Conservation (phyloP, 371 early-diverging fungal genomes). For the Encephalitozoon cuniculi region DNA sequence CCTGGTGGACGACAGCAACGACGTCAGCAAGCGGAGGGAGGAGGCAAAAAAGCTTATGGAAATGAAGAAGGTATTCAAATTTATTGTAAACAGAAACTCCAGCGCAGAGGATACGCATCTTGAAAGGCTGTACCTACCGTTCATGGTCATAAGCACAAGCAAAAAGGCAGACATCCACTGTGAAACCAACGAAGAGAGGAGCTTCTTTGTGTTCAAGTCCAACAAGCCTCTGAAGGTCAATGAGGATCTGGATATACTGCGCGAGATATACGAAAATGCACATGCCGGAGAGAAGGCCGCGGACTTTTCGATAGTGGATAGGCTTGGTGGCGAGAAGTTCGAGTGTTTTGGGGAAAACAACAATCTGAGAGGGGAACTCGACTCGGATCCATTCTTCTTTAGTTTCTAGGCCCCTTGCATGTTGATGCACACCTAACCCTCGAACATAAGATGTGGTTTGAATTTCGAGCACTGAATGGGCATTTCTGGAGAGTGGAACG, state of each 20-base stretch:
- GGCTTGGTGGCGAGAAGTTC: background rate
- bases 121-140: slow-evolving; percentile 50
- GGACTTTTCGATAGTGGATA: background rate
- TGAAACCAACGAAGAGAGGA: slow-evolving; percentile 56
- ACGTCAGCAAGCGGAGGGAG: slow-evolving; percentile 31
- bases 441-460: slow-evolving; percentile 20
- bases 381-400: background rate
- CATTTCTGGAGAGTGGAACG: slow-evolving; percentile 94
- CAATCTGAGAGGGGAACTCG: background rate
- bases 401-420: background rate
- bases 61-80: slow-evolving; percentile 47
- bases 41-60: slow-evolving; percentile 38
- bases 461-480: slow-evolving; percentile 70
- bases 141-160: slow-evolving; percentile 47
- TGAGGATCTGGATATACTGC: slow-evolving; percentile 53
- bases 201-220: slow-evolving; percentile 45
- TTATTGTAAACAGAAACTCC: slow-evolving; percentile 31
- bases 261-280: slow-evolving; percentile 27
- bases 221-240: slow-evolving; percentile 35
- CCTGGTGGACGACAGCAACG: slow-evolving; percentile 12
- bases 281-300: background rate
- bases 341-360: background rate
- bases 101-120: background rate
- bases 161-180: slow-evolving; percentile 41
- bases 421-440: background rate